Evolutionary conservation across 345 rosid genomes (phyloP), one percentile per base, ranked within the genome.

Genomic region (Odontarrhena argentea): DNA sequence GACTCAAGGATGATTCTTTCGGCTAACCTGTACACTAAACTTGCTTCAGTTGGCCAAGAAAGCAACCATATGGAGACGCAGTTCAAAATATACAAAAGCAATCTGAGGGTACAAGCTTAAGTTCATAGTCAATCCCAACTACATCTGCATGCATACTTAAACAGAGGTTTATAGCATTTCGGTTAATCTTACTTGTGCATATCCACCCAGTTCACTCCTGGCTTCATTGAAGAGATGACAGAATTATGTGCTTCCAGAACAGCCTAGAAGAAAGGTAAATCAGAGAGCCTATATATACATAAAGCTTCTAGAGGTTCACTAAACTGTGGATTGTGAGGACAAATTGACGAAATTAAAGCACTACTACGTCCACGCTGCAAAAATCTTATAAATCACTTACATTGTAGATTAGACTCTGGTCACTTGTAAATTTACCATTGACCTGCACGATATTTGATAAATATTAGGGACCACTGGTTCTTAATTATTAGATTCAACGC

Each of bases 341-440:
- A 22, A 22, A 6, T 14, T n/a, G 60, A 49, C 41, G 41, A 43
- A 51, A 61, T 4, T 12, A 13, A 13, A 55, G 37, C 54, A 65
- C 6, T 63, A 70, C 22, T 12, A 34, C 22, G 46, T 64, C 57
- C 18, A 73, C 26, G 5, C 22, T 34, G 8, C 44, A 64, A 26
- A 44, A 60, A 2, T 55, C 71, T 24, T 40, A 13, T 22, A 36
- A 64, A 48, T 55, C 22, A 73, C 96, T 86, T 79, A 92, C 98
- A 63, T 86, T 87, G 74, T 92, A 92, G 73, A 92, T 79, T 24
- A 89, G 81, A 74, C 81, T 67, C 65, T 92, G 95, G 78, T 85
- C 87, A 25, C 86, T 86, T 24, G 98, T 85, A 76, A 92, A 92
- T 82, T 80, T 89, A 73, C 98, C 95, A 81, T 92, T 92, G 37